Evolutionary conservation across 176 grass and related monocot species (phyloP).

Genomic region (Oryza brachyantha): DNA sequence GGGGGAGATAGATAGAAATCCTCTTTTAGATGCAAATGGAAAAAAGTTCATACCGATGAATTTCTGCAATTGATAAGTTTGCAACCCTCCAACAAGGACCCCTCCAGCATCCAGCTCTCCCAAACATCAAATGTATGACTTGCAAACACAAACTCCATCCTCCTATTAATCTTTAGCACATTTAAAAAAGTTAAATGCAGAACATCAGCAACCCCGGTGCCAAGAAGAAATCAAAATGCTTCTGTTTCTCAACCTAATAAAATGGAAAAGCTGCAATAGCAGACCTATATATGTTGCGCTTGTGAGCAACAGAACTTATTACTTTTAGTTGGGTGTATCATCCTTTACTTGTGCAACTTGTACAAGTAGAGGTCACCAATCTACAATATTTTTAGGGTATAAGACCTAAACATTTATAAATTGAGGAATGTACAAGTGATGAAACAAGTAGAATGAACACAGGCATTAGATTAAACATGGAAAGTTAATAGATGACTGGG

Average conservation of each 20-base stretch:
- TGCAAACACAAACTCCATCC: conserved; percentile 91
- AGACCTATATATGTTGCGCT: background rate
- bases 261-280: background rate
- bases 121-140: conserved; percentile 90
- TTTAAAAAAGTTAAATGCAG: background rate
- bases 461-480: background rate
- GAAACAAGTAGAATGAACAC: background rate
- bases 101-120: conserved; percentile 83
- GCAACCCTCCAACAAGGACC: conserved; percentile 63
- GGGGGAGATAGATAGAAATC: background rate
- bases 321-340: background rate
- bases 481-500: background rate
- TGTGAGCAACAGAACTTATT: background rate
- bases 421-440: background rate
- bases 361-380: background rate
- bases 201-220: background rate
- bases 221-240: background rate
- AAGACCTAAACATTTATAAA: background rate
- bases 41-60: conserved; percentile 52
- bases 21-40: conserved; percentile 12
- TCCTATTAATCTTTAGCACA: conserved; percentile 78
- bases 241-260: background rate
- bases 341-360: background rate
- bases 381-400: background rate
- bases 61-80: conserved; percentile 87